Evolutionary conservation across 2,329 filamentous ascomycete species (phyloP).

Genomic region (Aaosphaeria pasadenensis): DNA sequence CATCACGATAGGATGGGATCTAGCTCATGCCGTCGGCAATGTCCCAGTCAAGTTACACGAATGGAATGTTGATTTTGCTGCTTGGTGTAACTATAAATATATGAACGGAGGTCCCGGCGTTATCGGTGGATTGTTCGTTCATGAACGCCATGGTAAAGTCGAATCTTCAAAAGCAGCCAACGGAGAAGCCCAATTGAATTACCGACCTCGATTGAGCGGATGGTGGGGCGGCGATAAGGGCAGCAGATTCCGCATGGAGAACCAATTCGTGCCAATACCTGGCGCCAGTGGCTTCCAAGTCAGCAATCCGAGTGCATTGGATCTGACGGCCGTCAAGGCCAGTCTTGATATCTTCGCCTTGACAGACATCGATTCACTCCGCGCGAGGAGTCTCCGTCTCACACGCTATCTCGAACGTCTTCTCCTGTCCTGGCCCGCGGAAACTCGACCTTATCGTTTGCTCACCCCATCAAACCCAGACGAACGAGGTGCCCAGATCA

Average conservation of each 20-base stretch:
- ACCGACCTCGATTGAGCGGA: conserved; percentile 67
- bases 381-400: conserved; percentile 68
- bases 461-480: conserved; percentile 68
- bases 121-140: conserved; percentile 78
- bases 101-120: conserved; percentile 80
- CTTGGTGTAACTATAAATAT: conserved; percentile 95
- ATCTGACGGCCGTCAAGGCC: conserved; percentile 71
- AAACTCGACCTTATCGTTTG: conserved; percentile 43
- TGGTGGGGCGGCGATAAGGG: conserved; percentile 86
- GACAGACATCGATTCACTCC: conserved; percentile 66
- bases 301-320: conserved; percentile 79
- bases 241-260: conserved; percentile 79
- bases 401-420: conserved; percentile 71
- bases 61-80: conserved; percentile 89
- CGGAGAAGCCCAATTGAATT: conserved; percentile 29
- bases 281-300: conserved; percentile 81
- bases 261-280: conserved; percentile 70
- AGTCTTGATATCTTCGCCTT: conserved; percentile 71
- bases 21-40: conserved; percentile 83
- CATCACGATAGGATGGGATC: conserved; percentile 80
- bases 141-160: conserved; percentile 68
- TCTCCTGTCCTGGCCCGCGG: conserved; percentile 18
- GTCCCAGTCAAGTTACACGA: conserved; percentile 76
- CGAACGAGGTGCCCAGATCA: conserved; percentile 76
- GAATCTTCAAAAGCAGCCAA: not conserved